Conservation (phyloP, 768 basidiomycete genomes). For the Hypholoma sublateritium region DNA sequence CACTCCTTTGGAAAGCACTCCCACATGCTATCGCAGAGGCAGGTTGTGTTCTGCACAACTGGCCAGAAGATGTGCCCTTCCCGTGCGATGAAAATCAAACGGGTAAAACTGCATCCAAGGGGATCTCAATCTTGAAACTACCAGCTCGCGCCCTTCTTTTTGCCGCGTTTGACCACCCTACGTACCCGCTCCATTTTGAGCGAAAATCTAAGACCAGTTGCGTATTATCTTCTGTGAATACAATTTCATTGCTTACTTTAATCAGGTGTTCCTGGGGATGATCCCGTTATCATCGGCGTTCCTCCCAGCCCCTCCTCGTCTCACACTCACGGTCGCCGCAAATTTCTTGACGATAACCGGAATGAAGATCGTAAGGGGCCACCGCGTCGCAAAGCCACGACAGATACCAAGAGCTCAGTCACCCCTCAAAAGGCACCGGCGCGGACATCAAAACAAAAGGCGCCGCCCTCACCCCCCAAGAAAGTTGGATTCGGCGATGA, state of each 20-base stretch:
- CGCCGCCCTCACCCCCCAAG: neutral
- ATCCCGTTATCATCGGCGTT: slow-evolving; percentile 5
- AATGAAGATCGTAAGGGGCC: slow-evolving; percentile 7
- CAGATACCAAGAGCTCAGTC: neutral
- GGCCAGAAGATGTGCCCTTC: slow-evolving; percentile 5
- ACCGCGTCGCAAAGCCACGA: neutral
- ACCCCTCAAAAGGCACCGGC: neutral
- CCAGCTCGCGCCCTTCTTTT: neutral
- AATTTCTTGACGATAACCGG: slow-evolving; percentile 2
- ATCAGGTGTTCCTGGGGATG: neutral
- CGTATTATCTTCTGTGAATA: neutral
- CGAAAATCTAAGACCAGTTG: neutral
- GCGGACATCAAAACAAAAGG: neutral
- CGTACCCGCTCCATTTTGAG: neutral
- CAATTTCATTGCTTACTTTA: too few relatives aligned
- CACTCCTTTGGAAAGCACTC: neutral
- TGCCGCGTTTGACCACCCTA: slow-evolving; percentile 5
- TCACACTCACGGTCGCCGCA: neutral
- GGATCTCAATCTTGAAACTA: neutral
- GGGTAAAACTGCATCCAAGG: neutral
- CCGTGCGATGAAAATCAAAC: neutral
- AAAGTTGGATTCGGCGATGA: neutral
- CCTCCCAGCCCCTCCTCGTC: slow-evolving; percentile 3
- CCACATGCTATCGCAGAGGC: neutral
- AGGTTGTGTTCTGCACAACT: slow-evolving; percentile 1